phyloP scores from a whole-genome alignment of 805 yeast genomes.

The Candida montana region DNA sequence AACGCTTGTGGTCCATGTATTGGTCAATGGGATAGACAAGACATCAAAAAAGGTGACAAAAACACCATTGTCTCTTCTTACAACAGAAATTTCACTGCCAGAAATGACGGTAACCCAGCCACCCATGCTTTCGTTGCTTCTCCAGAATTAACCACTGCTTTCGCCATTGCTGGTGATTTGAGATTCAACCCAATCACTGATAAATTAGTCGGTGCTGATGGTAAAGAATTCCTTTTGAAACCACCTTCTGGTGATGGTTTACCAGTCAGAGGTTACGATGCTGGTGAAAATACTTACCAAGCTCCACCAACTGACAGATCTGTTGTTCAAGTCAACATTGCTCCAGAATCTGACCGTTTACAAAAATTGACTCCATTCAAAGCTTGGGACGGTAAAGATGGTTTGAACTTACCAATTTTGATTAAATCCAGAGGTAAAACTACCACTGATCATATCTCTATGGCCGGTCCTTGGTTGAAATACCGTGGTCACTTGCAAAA shows the following conservation, averaged over 20 bases:
- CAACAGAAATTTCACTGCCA: constrained; percentile 96
- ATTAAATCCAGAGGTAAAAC: constrained; percentile 97
- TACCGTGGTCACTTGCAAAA: constrained; percentile 99
- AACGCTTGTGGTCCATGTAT: constrained; percentile 99
- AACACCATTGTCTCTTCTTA: constrained; percentile 96
- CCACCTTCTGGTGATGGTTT: constrained; percentile 90
- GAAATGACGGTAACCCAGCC: constrained; percentile 97
- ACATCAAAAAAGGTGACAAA: constrained; percentile 87
- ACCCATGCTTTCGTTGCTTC: constrained; percentile 97
- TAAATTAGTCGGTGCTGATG: constrained; percentile 79
- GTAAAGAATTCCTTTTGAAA: constrained; percentile 81
- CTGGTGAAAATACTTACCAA: constrained; percentile 93
- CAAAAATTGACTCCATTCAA: constrained; percentile 91
- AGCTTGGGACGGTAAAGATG: constrained; percentile 96
- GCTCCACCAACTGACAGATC: constrained; percentile 92
- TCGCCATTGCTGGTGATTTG: constrained; percentile 93
- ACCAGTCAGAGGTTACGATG: constrained; percentile 84
- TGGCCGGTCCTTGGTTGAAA: constrained; percentile 99
- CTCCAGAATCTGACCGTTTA: constrained; percentile 94
- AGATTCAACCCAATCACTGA: constrained; percentile 95
- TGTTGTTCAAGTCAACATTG: constrained; percentile 63
- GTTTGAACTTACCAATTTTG: constrained; percentile 82
- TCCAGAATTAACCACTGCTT: constrained; percentile 94
- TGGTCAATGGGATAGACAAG: constrained; percentile 98
- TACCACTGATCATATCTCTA: constrained; percentile 98